phyloP scores from a whole-genome alignment of 768 basidiomycete genomes.

The Flagelloscypha sp. region DNA sequence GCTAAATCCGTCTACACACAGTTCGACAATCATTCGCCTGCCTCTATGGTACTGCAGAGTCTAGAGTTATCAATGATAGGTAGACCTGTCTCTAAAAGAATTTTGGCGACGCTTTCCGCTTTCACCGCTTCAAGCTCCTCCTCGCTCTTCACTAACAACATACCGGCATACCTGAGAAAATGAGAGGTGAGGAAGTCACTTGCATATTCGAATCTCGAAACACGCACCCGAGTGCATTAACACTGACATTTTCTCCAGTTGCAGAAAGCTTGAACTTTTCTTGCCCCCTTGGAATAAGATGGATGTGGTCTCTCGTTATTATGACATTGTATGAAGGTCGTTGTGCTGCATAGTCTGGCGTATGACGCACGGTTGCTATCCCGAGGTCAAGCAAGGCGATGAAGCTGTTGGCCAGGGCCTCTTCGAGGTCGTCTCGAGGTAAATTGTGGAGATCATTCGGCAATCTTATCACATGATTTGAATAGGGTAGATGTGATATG shows the following conservation, averaged over 20 bases:
- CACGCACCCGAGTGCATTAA: conserved; percentile 87
- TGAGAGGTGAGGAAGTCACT: too few relatives aligned
- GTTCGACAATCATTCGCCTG: too few relatives aligned
- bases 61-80: too few relatives aligned
- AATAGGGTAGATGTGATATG: conserved; percentile 60
- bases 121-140: conserved; percentile 65
- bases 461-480: conserved; percentile 69
- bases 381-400: conserved; percentile 68
- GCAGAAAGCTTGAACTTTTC: conserved; percentile 49
- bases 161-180: conserved; percentile 88
- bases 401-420: conserved; percentile 51
- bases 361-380: conserved; percentile 65
- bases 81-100: too few relatives aligned
- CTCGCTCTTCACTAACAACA: conserved; percentile 81
- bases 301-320: conserved; percentile 75
- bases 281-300: conserved; percentile 70
- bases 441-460: conserved; percentile 31
- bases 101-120: conserved; percentile 50
- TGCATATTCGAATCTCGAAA: too few relatives aligned
- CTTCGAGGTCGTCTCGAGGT: conserved; percentile 38
- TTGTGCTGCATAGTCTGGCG: conserved; percentile 51
- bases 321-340: conserved; percentile 78
- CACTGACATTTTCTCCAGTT: conserved; percentile 51
- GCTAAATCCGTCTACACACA: too few relatives aligned
- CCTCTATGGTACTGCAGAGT: too few relatives aligned